Conservation (phyloP, 2,329 filamentous ascomycete genomes). For the Lojkania enalia region DNA sequence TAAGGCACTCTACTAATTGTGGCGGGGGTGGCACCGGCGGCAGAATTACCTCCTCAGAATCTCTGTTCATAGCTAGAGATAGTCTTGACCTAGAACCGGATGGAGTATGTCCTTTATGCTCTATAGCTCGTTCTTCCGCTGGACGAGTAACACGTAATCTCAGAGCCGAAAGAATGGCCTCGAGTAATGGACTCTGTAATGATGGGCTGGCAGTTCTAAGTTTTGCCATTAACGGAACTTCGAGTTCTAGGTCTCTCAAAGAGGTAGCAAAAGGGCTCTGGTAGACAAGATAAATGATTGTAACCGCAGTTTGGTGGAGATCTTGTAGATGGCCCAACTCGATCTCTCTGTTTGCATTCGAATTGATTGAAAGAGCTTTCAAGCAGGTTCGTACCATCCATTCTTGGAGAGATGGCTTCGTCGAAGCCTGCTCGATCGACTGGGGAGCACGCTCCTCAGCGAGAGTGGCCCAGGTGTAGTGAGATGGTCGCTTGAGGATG, state of each 20-base stretch:
- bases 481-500: slow-evolving; percentile 69
- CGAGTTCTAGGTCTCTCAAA: slow-evolving; percentile 67
- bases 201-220: slow-evolving; percentile 63
- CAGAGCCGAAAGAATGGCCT: slow-evolving; percentile 74
- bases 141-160: slow-evolving; percentile 57
- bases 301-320: slow-evolving; percentile 71
- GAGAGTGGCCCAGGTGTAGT: slow-evolving; percentile 70
- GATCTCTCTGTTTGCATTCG: slow-evolving; percentile 40
- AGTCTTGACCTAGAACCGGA: slow-evolving; percentile 33
- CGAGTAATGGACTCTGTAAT: slow-evolving; percentile 76
- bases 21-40: slow-evolving; percentile 60
- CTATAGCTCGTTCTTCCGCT: slow-evolving; percentile 21
- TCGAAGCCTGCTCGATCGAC: slow-evolving; percentile 52
- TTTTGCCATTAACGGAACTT: slow-evolving; percentile 70
- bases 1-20: slow-evolving; percentile 79
- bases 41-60: slow-evolving; percentile 37
- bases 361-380: slow-evolving; percentile 59
- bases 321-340: slow-evolving; percentile 55
- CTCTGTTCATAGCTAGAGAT: slow-evolving; percentile 33
- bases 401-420: slow-evolving; percentile 61
- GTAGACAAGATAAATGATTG: slow-evolving; percentile 66
- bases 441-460: slow-evolving; percentile 62
- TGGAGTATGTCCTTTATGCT: slow-evolving; percentile 24
- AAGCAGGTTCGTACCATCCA: slow-evolving; percentile 70
- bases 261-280: slow-evolving; percentile 63